These are phyloP conservation scores for Boletus subcaerulescens DNA, from an alignment of 768 basidiomycete species.

Conservation along the genomic window DNA sequence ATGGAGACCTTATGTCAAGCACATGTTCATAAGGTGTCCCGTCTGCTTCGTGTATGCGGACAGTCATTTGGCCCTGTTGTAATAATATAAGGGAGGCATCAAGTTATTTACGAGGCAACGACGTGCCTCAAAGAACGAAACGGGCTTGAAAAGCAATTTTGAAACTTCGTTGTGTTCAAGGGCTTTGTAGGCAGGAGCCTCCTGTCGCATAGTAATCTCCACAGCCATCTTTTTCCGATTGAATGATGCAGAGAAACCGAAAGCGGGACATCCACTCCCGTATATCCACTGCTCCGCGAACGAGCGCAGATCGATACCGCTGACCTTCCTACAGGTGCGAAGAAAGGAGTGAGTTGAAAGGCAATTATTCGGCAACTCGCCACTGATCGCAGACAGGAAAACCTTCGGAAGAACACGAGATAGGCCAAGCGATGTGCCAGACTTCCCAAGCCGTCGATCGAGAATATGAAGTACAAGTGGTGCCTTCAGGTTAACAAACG, in stretches of 20 bases:
- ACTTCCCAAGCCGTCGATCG: slow-evolving; percentile 89
- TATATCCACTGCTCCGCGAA: slow-evolving; percentile 99
- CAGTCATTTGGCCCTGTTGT: slow-evolving; percentile 89
- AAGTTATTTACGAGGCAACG: neutral
- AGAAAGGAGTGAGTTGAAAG: slow-evolving; percentile 90
- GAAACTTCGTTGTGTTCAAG: slow-evolving; percentile 68
- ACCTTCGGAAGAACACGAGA: slow-evolving; percentile 94
- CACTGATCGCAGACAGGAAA: slow-evolving; percentile 90
- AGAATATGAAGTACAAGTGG: slow-evolving; percentile 96
- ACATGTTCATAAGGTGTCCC: slow-evolving; percentile 99
- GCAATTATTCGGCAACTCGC: slow-evolving; percentile 81
- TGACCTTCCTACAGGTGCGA: slow-evolving; percentile 88
- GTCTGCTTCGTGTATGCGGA: slow-evolving; percentile 98
- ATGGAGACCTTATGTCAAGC: slow-evolving; percentile 79
- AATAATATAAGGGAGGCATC: slow-evolving; percentile 5
- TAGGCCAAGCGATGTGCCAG: slow-evolving; percentile 90
- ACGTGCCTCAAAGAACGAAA: slow-evolving; percentile 82
- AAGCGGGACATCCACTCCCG: slow-evolving; percentile 92
- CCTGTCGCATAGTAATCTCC: slow-evolving; percentile 92
- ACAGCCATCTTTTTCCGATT: slow-evolving; percentile 98
- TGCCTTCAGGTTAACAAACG: slow-evolving; percentile 93
- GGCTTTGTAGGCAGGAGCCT: slow-evolving; percentile 67
- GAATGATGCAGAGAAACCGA: slow-evolving; percentile 87
- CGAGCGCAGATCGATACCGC: slow-evolving; percentile 81
- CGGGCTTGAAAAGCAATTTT: slow-evolving; percentile 72